Evolutionary conservation across 257 asterid species (phyloP).

Genomic region (Craterostigma plantagineum): DNA sequence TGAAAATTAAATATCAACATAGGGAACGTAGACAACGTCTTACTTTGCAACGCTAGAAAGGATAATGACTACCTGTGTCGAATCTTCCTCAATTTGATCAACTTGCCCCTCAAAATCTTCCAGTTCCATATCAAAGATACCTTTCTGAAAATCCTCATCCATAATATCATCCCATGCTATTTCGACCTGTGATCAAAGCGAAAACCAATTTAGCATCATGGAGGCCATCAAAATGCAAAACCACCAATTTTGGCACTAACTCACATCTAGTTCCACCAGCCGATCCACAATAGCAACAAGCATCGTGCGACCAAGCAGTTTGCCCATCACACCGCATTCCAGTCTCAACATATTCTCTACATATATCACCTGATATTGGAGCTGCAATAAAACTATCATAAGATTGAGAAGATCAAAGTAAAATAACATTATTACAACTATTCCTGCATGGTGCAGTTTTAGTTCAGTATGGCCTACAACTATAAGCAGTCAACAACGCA

Average conservation of each 20-base stretch:
- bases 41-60: too few relatives aligned
- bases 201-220: conserved; percentile 6
- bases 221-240: not conserved
- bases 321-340: conserved; percentile 51
- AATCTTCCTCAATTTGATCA: conserved; percentile 28
- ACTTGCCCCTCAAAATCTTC: conserved; percentile 52
- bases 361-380: conserved; percentile 43
- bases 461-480: too few relatives aligned
- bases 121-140: conserved; percentile 75
- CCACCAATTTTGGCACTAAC: conserved; percentile 11
- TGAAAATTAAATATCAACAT: too few relatives aligned
- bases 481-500: too few relatives aligned
- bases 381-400: too few relatives aligned
- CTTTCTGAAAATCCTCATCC: conserved; percentile 64
- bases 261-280: conserved; percentile 75
- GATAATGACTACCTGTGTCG: conserved; percentile 29
- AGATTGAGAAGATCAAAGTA: not conserved
- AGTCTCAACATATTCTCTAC: conserved; percentile 80
- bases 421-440: not conserved
- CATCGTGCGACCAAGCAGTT: conserved; percentile 51
- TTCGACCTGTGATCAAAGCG: conserved; percentile 34
- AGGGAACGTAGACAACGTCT: too few relatives aligned
- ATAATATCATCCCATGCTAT: conserved; percentile 67
- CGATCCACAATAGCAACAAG: conserved; percentile 45
- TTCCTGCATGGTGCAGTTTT: not conserved